Percentiles rank a stretch among this genome's conserved stretches.
phyloP scores from a whole-genome alignment of 495 filamentous ascomycete genomes.

The Aspergillus ellipticus region DNA sequence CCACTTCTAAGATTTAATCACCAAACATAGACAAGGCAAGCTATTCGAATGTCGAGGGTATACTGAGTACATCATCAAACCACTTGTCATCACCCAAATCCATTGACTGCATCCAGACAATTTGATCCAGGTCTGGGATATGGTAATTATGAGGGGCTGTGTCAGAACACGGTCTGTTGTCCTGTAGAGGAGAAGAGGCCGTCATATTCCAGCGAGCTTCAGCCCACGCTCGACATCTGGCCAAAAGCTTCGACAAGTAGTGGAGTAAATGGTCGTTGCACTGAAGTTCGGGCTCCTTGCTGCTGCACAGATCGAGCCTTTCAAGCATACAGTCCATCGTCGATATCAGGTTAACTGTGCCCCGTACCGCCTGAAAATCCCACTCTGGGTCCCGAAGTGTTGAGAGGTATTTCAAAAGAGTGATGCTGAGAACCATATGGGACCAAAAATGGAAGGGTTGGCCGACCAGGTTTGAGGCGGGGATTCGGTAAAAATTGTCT shows the following conservation, averaged over 20 bases:
- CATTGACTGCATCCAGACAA: slow-evolving; percentile 29
- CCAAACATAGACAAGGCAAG: no score
- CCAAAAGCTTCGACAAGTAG: slow-evolving; percentile 25
- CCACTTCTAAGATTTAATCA: no score
- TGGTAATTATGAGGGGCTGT: slow-evolving; percentile 1
- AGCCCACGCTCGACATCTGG: slow-evolving; percentile 22
- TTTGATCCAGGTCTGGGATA: slow-evolving; percentile 26
- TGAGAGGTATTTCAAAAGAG: slow-evolving; percentile 36
- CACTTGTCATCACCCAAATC: slow-evolving; percentile 28
- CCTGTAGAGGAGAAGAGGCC: slow-evolving; percentile 5
- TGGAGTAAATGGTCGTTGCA: slow-evolving; percentile 26
- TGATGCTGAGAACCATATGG: slow-evolving; percentile 32
- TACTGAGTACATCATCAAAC: slow-evolving; percentile 25
- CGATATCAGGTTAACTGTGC: slow-evolving; percentile 26
- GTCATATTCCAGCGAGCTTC: slow-evolving; percentile 12
- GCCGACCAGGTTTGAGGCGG: slow-evolving; percentile 16
- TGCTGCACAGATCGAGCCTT: slow-evolving; percentile 19
- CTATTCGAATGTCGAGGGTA: slow-evolving; percentile 10
- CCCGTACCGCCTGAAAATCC: slow-evolving; percentile 34
- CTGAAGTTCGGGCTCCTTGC: slow-evolving; percentile 24
- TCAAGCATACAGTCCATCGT: slow-evolving; percentile 28
- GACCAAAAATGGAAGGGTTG: slow-evolving; percentile 36
- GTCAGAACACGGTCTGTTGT: slow-evolving; percentile 1
- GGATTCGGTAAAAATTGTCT: slow-evolving; percentile 29
- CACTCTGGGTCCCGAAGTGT: slow-evolving; percentile 37